A percentile compares a stretch with the other conserved stretches of the same genome.
Conservation (phyloP, 805 yeast genomes). For the Saccharomyces eubayanus region DNA sequence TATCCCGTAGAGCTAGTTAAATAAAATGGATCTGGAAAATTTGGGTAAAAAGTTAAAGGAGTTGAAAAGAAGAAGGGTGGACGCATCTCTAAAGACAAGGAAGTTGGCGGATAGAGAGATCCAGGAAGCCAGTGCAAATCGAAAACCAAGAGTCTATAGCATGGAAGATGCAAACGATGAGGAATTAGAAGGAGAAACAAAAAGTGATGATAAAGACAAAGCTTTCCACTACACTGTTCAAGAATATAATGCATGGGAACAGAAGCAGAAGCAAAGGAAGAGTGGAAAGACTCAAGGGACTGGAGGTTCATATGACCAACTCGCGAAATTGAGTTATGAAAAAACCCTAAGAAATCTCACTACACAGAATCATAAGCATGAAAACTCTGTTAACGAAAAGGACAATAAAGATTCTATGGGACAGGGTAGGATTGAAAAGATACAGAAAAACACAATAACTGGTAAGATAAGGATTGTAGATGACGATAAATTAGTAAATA, state of each 20-base stretch:
- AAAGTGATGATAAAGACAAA: neutral
- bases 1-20: neutral
- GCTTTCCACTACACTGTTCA: slow-evolving; percentile 13
- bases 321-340: slow-evolving; percentile 26
- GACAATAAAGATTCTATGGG: neutral
- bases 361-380: slow-evolving; percentile 6
- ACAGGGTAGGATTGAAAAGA: neutral
- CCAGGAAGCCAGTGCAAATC: slow-evolving; percentile 2
- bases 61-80: slow-evolving; percentile 13
- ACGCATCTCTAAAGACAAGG: slow-evolving; percentile 16
- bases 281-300: slow-evolving; percentile 2
- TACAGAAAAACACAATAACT: slow-evolving; percentile 6
- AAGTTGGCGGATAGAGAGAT: slow-evolving; percentile 14
- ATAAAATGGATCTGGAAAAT: slow-evolving; percentile 8
- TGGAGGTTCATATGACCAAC: slow-evolving; percentile 9
- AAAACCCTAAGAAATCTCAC: slow-evolving; percentile 5
- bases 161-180: slow-evolving; percentile 10
- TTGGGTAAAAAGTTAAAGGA: slow-evolving; percentile 11
- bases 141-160: slow-evolving; percentile 23
- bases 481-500: slow-evolving; percentile 11
- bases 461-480: slow-evolving; percentile 15
- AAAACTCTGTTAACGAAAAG: slow-evolving; percentile 2
- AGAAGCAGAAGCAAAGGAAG: slow-evolving; percentile 5
- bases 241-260: slow-evolving; percentile 22
- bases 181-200: neutral